Evolutionary conservation across 2,329 filamentous ascomycete species (phyloP), one percentile per base, ranked within the genome.

Genomic region (Apiospora sp.): DNA sequence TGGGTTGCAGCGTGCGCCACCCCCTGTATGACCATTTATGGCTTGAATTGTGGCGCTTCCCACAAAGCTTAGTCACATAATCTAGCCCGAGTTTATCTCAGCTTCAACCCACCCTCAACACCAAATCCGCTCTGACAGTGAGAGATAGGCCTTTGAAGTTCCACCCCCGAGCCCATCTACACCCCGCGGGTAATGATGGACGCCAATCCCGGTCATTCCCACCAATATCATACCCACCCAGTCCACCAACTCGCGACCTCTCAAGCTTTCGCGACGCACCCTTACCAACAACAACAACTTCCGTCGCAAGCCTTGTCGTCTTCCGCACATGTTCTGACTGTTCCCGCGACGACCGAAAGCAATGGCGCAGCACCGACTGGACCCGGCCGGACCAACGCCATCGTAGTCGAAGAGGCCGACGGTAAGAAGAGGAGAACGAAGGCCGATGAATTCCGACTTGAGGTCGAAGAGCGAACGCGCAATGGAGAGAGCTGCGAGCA

Each of bases 401-500:
- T 73, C 43, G 41, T 64, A 46, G 48, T 41, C 19, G 14, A 68
- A 22, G 69, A 69, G 19, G 61, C 30, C 7, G 51, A 51, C 10
- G 69, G 64, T 19, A 37, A n/a, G 8, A 68, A 61, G 34, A 51
- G 70, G 14, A 70, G 67, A n/a, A 70, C 72, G 0, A 75, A 73
- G 22, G 64, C 74, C 49, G 75, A 75, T 22, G 69, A 72, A 8
- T 76, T 76, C 69, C 71, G 72, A 70, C 48, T 69, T 44, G 72
- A 76, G 41, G 74, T 76, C 7, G 75, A 74, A 44, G 69, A 72
- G 0, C 73, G 74, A 12, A 76, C 74, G 0, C 48, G 73, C 48
- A 69, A 73, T 61, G 75, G 75, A 37, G 75, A 76, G 71, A 76
- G 74, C 43, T 76, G 75, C 70, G 73, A 75, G 44, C 71, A 75